Base-by-base conservation (phyloP, 106 monocot species). In the Gastrodia elata region DNA sequence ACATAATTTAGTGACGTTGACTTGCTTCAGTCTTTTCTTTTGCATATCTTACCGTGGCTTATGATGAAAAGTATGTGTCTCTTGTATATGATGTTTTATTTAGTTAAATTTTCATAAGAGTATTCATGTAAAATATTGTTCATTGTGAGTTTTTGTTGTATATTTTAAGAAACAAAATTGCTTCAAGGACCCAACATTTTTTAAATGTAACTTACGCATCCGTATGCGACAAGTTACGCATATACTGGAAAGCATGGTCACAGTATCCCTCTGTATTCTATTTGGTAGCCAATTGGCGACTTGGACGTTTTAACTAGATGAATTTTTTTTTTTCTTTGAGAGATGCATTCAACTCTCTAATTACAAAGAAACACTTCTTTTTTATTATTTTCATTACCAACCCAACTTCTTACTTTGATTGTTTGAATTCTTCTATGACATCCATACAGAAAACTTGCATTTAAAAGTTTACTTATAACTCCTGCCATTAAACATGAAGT, bases 341-440 rank as follows among this genome's bases (percentile, higher is more conserved):
- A 58, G n/a, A 27, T 58, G 57, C 57, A 1, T 58, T n/a, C 57
- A 58, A 58, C 61, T 61, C 61, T 61, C 13, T 28, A 32, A 61
- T 52, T 1, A 52, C 52, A 52, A 5, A 52, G 52, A 52, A 52
- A n/a, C n/a, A 9, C 5, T 52, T 22, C 52, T 7, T 52, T n/a
- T n/a, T 52, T 52, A 52, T 52, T 22, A 52, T 52, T 22, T 52
- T 52, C n/a, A 52, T 52, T 52, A n/a, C 52, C 18, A 22, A 52
- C 4, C 28, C 8, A 61, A 6, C 61, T 28, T 30, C 13, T 11
- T 26, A 61, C 6, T 10, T 2, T 61, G 30, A n/a, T 28, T 4
- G 8, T 59, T 26, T 28, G 28, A 26, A 61, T 61, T 57, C 4
- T 57, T 57, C 0, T 25, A 25, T 57, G 57, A 7, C 24, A 57